Base-by-base conservation (phyloP, 768 basidiomycete species). In the Sutorius australiensis region DNA sequence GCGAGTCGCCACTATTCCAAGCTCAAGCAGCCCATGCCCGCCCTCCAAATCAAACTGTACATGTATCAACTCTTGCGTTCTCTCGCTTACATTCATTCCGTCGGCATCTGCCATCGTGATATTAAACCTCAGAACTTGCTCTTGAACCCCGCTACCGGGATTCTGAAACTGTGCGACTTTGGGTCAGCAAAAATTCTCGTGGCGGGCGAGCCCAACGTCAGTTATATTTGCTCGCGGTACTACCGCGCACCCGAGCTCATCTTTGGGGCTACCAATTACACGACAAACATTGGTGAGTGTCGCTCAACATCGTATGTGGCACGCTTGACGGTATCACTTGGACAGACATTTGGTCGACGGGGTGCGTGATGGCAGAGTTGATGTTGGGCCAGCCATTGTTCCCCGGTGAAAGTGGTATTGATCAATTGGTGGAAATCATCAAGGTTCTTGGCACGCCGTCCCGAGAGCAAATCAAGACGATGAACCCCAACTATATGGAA, bases 401-500 rank as follows among this genome's bases (percentile, higher is more conserved):
- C 83, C 97, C 97, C 3, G 97, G 97, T 55, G 97, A 99, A 76
- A 92, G 89, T 67, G 95, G 95, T 21, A 99, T 99, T 66, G 97
- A 99, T 74, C 97, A 99, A 75, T 72, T 99, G 65, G 97, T 99
- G 52, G 97, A 99, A 75, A 99, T 99, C 63, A 99, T 99, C 86
- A 99, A 99, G 73, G 94, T 99, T 40, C 83, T 99, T 49, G 97
- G 97, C 14, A 99, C 97, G 19, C 97, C 97, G 3, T 95, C 97
- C 54, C 79, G 95, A 61, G 97, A 98, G 69, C 97, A 99, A 73
- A 99, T 99, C 82, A 98, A 99, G 86, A 98, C 97, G 61, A 99
- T 99, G 97, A 99, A 99, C 74, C 97, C 97, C 50, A 99, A 99
- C 77, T 99, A 99, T 75, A 98, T 98, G 97, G 97, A 99, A 69